phyloP scores from a whole-genome alignment of 139 green algal genomes.

The Chlamydomonas eustigma region DNA sequence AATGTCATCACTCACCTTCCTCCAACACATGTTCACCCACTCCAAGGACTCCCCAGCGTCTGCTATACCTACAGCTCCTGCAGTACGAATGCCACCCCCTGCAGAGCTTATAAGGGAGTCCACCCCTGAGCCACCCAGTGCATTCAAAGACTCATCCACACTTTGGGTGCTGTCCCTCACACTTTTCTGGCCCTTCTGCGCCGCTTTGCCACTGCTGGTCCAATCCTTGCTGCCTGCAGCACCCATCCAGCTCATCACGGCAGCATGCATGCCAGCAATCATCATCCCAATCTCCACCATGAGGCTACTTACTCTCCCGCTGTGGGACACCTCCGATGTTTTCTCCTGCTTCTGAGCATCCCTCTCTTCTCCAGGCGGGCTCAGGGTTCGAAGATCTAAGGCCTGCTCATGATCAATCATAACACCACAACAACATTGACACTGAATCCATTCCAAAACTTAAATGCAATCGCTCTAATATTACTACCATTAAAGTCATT shows the following conservation, averaged over 20 bases:
- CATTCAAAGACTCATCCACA: not conserved
- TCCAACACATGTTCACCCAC: conserved; percentile 96
- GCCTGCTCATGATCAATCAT: no score
- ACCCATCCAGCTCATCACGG: no score
- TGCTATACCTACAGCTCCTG: not conserved
- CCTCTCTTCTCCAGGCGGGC: no score
- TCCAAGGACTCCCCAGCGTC: conserved; percentile 76
- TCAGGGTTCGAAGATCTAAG: no score
- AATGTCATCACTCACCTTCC: conserved; percentile 78
- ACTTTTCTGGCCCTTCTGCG: no score
- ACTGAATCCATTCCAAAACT: no score
- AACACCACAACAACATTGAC: no score
- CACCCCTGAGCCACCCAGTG: not conserved
- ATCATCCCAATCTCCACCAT: not conserved
- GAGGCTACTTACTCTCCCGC: not conserved
- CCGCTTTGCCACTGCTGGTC: not conserved
- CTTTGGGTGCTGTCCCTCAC: not conserved
- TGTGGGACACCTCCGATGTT: not conserved
- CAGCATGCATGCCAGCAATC: no score
- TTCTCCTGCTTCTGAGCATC: not conserved
- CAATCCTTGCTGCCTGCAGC: not conserved
- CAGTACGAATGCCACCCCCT: not conserved
- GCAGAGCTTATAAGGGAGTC: not conserved
- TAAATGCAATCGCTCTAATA: no score
- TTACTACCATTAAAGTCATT: no score